Conservation (phyloP, 2,329 filamentous ascomycete species). For the Zymoseptoria crescenta region DNA sequence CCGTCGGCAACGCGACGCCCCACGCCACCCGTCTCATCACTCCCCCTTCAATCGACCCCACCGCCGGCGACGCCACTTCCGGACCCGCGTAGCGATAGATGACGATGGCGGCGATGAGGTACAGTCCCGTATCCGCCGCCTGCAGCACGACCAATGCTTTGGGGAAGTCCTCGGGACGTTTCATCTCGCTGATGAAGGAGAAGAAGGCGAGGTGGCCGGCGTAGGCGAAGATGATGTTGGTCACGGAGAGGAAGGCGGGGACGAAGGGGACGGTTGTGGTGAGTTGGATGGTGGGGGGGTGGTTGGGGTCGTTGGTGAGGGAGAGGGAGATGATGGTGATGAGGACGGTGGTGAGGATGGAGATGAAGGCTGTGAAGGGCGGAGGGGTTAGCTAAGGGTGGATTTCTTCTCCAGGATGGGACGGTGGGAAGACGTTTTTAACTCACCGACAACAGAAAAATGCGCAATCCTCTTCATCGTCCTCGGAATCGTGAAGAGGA, state of each 20-base stretch:
- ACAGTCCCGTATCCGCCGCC: slow-evolving; percentile 51
- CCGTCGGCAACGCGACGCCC: slow-evolving; percentile 61
- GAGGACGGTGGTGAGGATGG: slow-evolving; percentile 53
- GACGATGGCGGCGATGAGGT: slow-evolving; percentile 56
- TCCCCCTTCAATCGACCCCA: slow-evolving; percentile 50
- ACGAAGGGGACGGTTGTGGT: slow-evolving; percentile 32
- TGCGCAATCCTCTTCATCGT: slow-evolving; percentile 58
- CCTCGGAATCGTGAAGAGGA: slow-evolving; percentile 52
- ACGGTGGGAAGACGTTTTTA: neutral
- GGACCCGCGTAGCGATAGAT: slow-evolving; percentile 59
- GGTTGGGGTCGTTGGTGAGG: slow-evolving; percentile 36
- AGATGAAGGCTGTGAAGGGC: slow-evolving; percentile 31
- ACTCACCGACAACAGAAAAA: slow-evolving; percentile 51
- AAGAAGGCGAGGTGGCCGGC: slow-evolving; percentile 60
- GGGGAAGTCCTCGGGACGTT: slow-evolving; percentile 52
- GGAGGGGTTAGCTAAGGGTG: too few species aligned
- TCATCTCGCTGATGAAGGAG: slow-evolving; percentile 57
- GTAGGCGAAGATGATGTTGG: slow-evolving; percentile 57
- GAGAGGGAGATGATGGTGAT: slow-evolving; percentile 61
- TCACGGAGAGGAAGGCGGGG: slow-evolving; percentile 53
- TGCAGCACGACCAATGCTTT: slow-evolving; percentile 58
- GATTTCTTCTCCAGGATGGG: neutral
- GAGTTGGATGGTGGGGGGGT: slow-evolving; percentile 33
- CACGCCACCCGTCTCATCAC: slow-evolving; percentile 59
- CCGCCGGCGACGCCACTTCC: slow-evolving; percentile 54